phyloP scores from a whole-genome alignment of 2,329 filamentous ascomycete genomes.

The Diplodia corticola region DNA sequence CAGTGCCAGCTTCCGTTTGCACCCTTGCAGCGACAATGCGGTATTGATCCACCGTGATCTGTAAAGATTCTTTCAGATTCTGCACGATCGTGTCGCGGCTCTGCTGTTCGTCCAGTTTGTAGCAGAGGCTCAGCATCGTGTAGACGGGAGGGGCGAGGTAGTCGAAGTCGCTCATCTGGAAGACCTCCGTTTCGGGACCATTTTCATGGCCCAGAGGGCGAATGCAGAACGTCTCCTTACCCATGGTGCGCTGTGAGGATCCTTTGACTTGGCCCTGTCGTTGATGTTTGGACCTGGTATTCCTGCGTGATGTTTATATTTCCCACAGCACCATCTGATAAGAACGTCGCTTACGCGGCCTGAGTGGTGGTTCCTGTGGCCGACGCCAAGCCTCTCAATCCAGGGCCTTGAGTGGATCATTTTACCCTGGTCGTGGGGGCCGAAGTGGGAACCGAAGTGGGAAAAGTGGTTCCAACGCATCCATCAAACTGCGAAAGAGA shows the following conservation, averaged over 20 bases:
- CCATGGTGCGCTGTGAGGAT: background rate
- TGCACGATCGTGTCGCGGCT: slow-evolving; percentile 17
- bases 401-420: background rate
- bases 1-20: slow-evolving; percentile 24
- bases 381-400: background rate
- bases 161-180: background rate
- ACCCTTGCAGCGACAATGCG: slow-evolving; percentile 25
- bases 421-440: background rate
- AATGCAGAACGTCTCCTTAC: background rate
- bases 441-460: background rate
- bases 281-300: background rate
- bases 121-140: slow-evolving; percentile 28
- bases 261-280: background rate
- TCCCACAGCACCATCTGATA: background rate
- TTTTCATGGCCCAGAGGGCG: background rate
- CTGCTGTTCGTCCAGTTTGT: slow-evolving; percentile 11
- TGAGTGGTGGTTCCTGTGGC: background rate
- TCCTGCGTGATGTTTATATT: background rate
- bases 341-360: background rate
- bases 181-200: background rate
- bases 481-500: background rate
- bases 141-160: background rate
- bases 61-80: slow-evolving; percentile 25
- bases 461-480: background rate
- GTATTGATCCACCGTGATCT: slow-evolving; percentile 26